Percentiles rank a stretch among this genome's conserved stretches.
These are phyloP conservation scores for Cystobasidiopsis lactophilus DNA, from an alignment of 768 basidiomycete genomes.

Conservation along the genomic window DNA sequence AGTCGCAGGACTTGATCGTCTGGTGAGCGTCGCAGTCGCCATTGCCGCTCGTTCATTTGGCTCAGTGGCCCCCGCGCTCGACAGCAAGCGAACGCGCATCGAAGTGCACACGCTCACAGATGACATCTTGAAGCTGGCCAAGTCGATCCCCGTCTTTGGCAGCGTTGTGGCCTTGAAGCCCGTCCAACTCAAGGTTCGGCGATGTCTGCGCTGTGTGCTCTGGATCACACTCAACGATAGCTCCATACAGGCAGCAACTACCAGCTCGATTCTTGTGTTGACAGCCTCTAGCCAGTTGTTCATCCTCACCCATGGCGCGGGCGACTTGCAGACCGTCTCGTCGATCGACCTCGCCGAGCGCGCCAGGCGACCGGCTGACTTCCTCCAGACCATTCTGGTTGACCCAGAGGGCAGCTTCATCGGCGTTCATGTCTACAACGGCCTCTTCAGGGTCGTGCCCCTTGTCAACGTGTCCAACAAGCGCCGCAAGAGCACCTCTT, in stretches of 20 bases:
- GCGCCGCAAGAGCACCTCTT: background rate
- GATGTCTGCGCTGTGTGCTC: no score
- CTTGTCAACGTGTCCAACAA: constrained; percentile 2
- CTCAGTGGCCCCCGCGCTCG: no score
- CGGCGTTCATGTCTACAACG: constrained; percentile 16
- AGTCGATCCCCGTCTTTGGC: no score
- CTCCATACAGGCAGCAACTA: background rate
- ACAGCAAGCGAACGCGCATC: no score
- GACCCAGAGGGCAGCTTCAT: constrained; percentile 7
- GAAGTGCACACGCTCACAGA: no score
- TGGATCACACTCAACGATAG: no score
- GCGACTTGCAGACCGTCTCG: constrained; percentile 1
- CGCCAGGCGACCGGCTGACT: constrained; percentile 4
- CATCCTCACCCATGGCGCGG: constrained; percentile 5
- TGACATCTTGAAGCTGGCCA: no score
- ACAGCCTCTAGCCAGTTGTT: constrained; percentile 15
- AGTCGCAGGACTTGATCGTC: no score
- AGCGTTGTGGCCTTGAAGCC: no score
- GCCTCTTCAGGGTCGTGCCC: constrained; percentile 15
- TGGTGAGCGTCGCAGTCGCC: no score
- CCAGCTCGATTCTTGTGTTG: constrained; percentile 12
- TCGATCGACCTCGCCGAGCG: background rate
- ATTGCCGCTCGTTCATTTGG: no score
- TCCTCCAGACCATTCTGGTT: background rate
- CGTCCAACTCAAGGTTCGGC: no score